phyloP scores from a whole-genome alignment of 208 protist genomes.

The Crithidia sp. region DNA sequence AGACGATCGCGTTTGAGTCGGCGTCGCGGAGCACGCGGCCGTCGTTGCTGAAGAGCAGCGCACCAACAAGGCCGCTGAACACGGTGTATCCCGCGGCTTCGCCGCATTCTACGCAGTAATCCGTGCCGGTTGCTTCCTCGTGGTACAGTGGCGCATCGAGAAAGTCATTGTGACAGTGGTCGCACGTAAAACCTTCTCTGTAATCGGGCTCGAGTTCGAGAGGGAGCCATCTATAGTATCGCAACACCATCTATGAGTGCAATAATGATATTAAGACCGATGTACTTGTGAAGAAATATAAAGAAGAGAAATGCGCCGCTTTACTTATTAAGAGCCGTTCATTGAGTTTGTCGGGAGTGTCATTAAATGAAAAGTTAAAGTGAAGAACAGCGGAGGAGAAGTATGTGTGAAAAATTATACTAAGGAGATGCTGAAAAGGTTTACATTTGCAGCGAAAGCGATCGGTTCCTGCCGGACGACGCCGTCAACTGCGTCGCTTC shows the following conservation, averaged over 20 bases:
- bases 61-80: constrained; percentile 35
- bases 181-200: constrained; percentile 47
- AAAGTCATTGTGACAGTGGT: constrained; percentile 40
- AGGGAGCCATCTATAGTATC: constrained; percentile 48
- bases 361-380: not conserved
- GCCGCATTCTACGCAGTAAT: constrained; percentile 49
- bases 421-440: too few species aligned
- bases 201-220: constrained; percentile 44
- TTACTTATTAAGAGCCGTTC: too few species aligned
- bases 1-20: constrained; percentile 26
- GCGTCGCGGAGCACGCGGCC: constrained; percentile 20
- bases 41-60: constrained; percentile 30
- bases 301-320: constrained; percentile 8
- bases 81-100: constrained; percentile 23
- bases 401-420: too few species aligned
- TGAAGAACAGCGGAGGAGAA: too few species aligned
- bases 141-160: constrained; percentile 45
- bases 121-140: constrained; percentile 29
- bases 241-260: constrained; percentile 34
- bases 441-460: too few species aligned
- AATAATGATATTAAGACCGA: not conserved
- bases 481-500: too few species aligned
- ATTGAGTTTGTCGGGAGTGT: too few species aligned
- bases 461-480: too few species aligned
- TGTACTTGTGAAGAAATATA: constrained; percentile 1